A percentile compares a stretch with the other conserved stretches of the same genome.
Conservation (phyloP, 306 rosid species). For the Inga oerstediana region DNA sequence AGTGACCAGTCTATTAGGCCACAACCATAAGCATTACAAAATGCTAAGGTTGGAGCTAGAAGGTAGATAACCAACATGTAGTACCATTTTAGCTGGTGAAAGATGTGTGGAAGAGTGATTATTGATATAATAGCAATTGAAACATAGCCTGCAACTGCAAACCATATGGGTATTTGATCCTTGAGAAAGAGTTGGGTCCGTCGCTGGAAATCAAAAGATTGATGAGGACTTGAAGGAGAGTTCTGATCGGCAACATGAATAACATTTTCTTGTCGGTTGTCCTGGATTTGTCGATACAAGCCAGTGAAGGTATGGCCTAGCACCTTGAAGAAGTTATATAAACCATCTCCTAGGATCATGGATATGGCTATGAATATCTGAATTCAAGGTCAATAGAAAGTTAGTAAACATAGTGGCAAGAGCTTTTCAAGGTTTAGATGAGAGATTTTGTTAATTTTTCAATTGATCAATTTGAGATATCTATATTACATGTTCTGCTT, state of each 20-base stretch:
- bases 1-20: constrained; percentile 62
- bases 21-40: constrained; percentile 57
- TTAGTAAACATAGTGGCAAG: not conserved
- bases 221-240: constrained; percentile 31
- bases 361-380: not conserved
- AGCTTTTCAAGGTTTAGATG: not conserved
- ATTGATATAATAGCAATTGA: constrained; percentile 47
- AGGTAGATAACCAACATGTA: constrained; percentile 52
- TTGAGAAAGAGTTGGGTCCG: constrained; percentile 52
- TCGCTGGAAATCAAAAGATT: constrained; percentile 45
- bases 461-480: too few relatives aligned
- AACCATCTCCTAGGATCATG: not conserved
- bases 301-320: constrained; percentile 42
- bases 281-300: constrained; percentile 35
- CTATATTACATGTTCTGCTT: too few relatives aligned
- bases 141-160: constrained; percentile 51
- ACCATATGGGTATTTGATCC: constrained; percentile 55
- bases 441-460: not conserved
- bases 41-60: constrained; percentile 56
- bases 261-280: constrained; percentile 30
- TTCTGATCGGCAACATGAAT: constrained; percentile 38
- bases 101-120: constrained; percentile 47
- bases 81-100: constrained; percentile 54
- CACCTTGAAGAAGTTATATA: constrained; percentile 52
- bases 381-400: not conserved